These are phyloP conservation scores for Verticillium longisporum DNA, from an alignment of 2,329 filamentous ascomycete genomes.

Conservation along the genomic window DNA sequence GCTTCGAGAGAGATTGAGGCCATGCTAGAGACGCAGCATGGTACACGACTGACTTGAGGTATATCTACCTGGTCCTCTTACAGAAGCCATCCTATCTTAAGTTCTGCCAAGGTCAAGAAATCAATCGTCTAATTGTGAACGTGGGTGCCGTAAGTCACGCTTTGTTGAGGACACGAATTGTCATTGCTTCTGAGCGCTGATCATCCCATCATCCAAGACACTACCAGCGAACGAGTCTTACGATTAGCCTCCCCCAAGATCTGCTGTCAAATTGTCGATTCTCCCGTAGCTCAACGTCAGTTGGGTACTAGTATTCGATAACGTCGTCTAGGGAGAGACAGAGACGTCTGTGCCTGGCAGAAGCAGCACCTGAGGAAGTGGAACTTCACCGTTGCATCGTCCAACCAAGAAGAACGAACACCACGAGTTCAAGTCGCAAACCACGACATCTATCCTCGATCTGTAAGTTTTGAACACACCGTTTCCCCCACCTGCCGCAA, in stretches of 20 bases:
- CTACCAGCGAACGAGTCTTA: background rate
- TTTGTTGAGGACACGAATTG: background rate
- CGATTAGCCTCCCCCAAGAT: background rate
- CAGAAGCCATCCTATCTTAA: background rate
- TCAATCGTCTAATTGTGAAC: background rate
- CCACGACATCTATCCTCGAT: background rate
- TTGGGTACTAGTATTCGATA: background rate
- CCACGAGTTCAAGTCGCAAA: background rate
- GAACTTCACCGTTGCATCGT: background rate
- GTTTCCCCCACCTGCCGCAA: background rate
- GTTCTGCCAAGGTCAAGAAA: background rate
- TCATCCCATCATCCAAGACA: background rate
- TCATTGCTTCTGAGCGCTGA: background rate
- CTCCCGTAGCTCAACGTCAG: background rate
- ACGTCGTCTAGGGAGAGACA: constrained; percentile 1
- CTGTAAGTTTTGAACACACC: background rate
- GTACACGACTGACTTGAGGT: background rate
- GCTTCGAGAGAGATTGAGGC: too few relatives aligned
- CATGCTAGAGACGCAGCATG: background rate
- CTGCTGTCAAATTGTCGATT: background rate
- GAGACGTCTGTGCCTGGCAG: background rate
- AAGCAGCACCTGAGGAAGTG: background rate
- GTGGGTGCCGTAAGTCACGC: background rate
- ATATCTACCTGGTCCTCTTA: too few relatives aligned
- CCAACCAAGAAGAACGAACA: background rate